These are phyloP conservation scores for Tilletiaria anomala DNA, from an alignment of 1,284 basidiomycete genomes.

Conservation along the genomic window DNA sequence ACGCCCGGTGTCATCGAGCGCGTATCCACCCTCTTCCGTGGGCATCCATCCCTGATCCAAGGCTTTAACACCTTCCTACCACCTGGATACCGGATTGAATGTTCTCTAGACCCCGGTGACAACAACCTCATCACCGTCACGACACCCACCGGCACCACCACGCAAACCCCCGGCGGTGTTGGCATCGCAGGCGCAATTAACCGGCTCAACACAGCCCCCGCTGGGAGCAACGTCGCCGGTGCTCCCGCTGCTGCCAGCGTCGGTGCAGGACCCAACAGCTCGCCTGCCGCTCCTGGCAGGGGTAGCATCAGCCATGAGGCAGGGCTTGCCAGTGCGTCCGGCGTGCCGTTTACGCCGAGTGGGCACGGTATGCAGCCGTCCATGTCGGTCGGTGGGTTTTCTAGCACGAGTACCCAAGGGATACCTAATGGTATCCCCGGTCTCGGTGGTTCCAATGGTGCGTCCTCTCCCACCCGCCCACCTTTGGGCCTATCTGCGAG, in stretches of 20 bases:
- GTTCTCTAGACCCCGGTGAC: slow-evolving; percentile 49
- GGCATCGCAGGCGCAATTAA: slow-evolving; percentile 25
- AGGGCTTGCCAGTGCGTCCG: too few species aligned
- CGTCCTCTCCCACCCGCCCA: too few species aligned
- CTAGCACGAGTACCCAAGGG: too few species aligned
- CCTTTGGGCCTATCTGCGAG: too few species aligned
- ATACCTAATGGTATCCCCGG: too few species aligned
- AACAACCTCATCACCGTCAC: slow-evolving; percentile 82
- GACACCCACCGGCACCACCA: slow-evolving; percentile 67
- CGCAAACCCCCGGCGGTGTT: slow-evolving; percentile 44
- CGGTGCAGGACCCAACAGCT: not conserved
- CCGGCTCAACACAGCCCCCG: slow-evolving; percentile 34
- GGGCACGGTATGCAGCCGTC: too few species aligned
- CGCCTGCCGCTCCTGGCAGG: too few species aligned
- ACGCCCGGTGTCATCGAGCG: slow-evolving; percentile 96
- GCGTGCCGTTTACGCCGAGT: too few species aligned
- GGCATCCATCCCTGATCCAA: slow-evolving; percentile 82
- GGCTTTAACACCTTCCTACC: slow-evolving; percentile 99
- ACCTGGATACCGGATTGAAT: slow-evolving; percentile 88
- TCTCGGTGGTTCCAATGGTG: too few species aligned
- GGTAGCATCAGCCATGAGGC: too few species aligned
- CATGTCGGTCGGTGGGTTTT: too few species aligned
- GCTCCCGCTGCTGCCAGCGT: slow-evolving; percentile 1
- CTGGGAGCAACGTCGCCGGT: slow-evolving; percentile 1
- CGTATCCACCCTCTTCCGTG: slow-evolving; percentile 85